Conservation (phyloP, 2,329 filamentous ascomycete genomes). For the Aplosporella prunicola region DNA sequence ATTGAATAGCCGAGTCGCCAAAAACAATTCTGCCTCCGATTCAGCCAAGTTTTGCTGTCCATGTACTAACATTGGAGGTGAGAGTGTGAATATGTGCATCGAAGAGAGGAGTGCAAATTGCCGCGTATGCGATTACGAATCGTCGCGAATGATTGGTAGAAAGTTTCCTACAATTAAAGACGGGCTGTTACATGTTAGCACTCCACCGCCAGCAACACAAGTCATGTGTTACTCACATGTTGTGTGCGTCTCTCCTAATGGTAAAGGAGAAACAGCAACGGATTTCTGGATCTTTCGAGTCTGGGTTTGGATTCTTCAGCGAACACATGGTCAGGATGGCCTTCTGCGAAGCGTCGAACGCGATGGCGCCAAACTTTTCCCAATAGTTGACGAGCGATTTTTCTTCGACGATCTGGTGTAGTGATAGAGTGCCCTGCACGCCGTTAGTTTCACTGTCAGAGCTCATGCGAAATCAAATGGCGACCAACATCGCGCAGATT, state of each 20-base stretch:
- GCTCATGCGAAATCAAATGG: too few relatives aligned
- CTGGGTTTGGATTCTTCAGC: slow-evolving; percentile 60
- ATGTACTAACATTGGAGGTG: too few relatives aligned
- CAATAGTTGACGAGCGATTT: slow-evolving; percentile 93
- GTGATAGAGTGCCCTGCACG: slow-evolving; percentile 76
- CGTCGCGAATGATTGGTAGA: slow-evolving; percentile 59
- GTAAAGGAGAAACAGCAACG: slow-evolving; percentile 98
- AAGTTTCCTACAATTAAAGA: slow-evolving; percentile 96
- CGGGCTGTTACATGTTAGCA: slow-evolving; percentile 47
- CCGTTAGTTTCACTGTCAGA: slow-evolving; percentile 12
- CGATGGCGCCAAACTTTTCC: slow-evolving; percentile 98
- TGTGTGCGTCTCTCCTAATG: slow-evolving; percentile 86
- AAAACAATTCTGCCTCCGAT: too few relatives aligned
- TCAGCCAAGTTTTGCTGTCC: too few relatives aligned
- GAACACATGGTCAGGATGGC: slow-evolving; percentile 90
- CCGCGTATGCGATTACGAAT: slow-evolving; percentile 4
- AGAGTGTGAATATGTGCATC: too few relatives aligned
- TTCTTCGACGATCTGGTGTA: slow-evolving; percentile 93
- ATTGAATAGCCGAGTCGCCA: too few relatives aligned
- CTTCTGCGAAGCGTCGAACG: slow-evolving; percentile 88
- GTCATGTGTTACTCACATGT: slow-evolving; percentile 61
- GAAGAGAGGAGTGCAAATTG: too few relatives aligned
- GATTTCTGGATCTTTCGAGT: slow-evolving; percentile 61
- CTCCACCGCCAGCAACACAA: background rate
- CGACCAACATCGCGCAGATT: slow-evolving; percentile 73